Base-by-base conservation (phyloP, 2,329 filamentous ascomycete genomes). In the Ophiocordyceps camponoti-saundersi region DNA sequence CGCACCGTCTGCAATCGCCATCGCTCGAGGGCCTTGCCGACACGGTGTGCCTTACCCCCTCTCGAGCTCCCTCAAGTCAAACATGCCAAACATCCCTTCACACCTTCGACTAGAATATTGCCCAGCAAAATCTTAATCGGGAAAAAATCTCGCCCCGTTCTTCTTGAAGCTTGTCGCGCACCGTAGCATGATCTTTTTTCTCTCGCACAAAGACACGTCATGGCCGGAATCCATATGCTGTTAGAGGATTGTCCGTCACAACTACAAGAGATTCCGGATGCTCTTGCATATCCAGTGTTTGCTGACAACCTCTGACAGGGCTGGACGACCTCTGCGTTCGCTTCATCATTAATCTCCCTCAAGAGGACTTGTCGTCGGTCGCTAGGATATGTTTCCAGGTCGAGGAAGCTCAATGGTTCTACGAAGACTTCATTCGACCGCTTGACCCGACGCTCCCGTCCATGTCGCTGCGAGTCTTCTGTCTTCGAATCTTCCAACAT, bases 371-470 rank as follows among this genome's bases (percentile, higher is more conserved):
- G 44, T 80, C 81, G 53, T 88, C 85, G 2, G 85, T 95, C 48
- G 86, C 88, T 61, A 83, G 92, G 60, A 92, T 98, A 66, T 96
- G 90, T 67, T 98, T 98, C 64, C 89, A 96, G 67, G 85, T 98
- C 56, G 92, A 98, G 66, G 93, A 98, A 67, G 92, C 92, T 57
- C 93, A 98, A 79, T 98, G 92, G 92, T 98, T 94, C 67, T 98
- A 98, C 77, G 92, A 98, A 71, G 92, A 98, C 66, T 98, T 98
- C 61, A 87, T 98, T 62, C 85, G 92, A 44, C 89, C 90, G 39
- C 72, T 92, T 52, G 85, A 95, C 64, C 82, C 88, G 46, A 75
- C 75, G 39, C 73, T 98, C 12, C 92, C 92, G 5, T 88, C 84
- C 47, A 82, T 96, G 72, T 79, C 80, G 43, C 74, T 98, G 32